Evolutionary conservation across 805 yeast genomes (phyloP), one percentile per base, ranked within the genome.

Genomic region (Candida cerambycidarum): DNA sequence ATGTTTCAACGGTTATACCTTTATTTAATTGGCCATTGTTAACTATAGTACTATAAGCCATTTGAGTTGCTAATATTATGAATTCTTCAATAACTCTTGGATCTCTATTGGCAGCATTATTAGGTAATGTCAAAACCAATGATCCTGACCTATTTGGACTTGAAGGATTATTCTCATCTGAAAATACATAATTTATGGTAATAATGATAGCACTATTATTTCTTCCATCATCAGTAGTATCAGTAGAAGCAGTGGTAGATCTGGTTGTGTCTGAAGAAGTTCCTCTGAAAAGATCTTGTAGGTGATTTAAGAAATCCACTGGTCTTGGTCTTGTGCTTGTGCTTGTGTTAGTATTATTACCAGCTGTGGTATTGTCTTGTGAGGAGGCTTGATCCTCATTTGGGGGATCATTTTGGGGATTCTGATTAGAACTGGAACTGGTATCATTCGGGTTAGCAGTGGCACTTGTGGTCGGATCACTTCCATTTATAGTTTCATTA

Each of bases 41-140:
- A 3, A 78, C 70, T 28, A 83, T 76, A 12, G 87, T 79, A 30
- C 83, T 66, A 57, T 82, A 71, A 1, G 89, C 89, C 60, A 84
- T 73, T 18, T 80, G 79, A 0, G 90, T 82, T 2, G 89, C 89
- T 43, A 84, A 62, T 19, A 82, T 68, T 10, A 85, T 76, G 42
- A 84, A 69, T 27, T 77, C 79, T 53, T 79, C 82, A 24, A 83
- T 66, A 27, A 78, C 71, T 28, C 75, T 73, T n/a, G 81, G 83
- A 41, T 82, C 79, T 23, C 80, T 68, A 44, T 79, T 78, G 13
- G 72, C 61, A 0, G 83, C 76, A 32, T 79, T 79, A 52, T 82
- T 81, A n/a, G 89, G 87, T 23, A 84, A 78, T 31, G 82, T 78
- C 52, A 84, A 62, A 25, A 82, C 73, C 27, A 84, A 64, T 1